phyloP scores from a whole-genome alignment of 352 stramenopile genomes.

The Phytophthora sp. region DNA sequence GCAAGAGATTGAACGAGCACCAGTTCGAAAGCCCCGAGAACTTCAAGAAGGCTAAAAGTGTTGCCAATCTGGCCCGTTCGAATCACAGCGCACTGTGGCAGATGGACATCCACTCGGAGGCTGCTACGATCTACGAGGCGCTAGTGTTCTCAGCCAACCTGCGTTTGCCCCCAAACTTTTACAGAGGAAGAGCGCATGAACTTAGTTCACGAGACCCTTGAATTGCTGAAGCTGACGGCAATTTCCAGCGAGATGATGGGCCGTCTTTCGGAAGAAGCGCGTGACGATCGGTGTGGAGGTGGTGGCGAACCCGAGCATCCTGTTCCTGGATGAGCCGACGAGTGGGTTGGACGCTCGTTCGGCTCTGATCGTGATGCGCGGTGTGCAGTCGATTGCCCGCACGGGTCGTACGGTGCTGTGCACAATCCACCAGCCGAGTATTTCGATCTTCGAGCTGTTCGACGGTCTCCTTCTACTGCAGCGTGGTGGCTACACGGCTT shows the following conservation, averaged over 20 bases:
- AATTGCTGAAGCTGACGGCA: conserved; percentile 56
- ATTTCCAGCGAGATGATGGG: conserved; percentile 57
- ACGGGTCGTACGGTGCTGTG: conserved; percentile 88
- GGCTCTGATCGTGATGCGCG: conserved; percentile 88
- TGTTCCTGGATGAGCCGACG: conserved; percentile 95
- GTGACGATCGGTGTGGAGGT: conserved; percentile 95
- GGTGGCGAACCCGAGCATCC: conserved; percentile 91
- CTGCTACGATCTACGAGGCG: conserved; percentile 88
- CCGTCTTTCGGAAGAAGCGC: conserved; percentile 87
- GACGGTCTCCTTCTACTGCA: conserved; percentile 91
- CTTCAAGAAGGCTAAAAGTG: conserved; percentile 59
- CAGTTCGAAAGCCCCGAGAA: conserved; percentile 57
- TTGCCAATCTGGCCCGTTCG: conserved; percentile 50
- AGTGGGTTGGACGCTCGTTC: conserved; percentile 87
- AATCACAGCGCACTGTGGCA: conserved; percentile 69
- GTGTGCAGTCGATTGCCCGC: conserved; percentile 81
- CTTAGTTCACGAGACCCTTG: conserved; percentile 59
- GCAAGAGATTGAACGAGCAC: conserved; percentile 59
- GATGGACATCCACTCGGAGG: conserved; percentile 89
- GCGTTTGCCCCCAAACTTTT: conserved; percentile 64
- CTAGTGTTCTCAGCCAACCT: conserved; percentile 92
- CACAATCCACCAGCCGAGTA: conserved; percentile 65
- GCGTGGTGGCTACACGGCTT: conserved; percentile 64
- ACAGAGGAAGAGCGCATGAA: conserved; percentile 51
- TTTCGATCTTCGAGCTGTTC: conserved; percentile 94